A percentile compares a stretch with the other conserved stretches of the same genome.
These are phyloP conservation scores for Jacaranda copaia DNA, from an alignment of 257 asterid species.

Conservation along the genomic window DNA sequence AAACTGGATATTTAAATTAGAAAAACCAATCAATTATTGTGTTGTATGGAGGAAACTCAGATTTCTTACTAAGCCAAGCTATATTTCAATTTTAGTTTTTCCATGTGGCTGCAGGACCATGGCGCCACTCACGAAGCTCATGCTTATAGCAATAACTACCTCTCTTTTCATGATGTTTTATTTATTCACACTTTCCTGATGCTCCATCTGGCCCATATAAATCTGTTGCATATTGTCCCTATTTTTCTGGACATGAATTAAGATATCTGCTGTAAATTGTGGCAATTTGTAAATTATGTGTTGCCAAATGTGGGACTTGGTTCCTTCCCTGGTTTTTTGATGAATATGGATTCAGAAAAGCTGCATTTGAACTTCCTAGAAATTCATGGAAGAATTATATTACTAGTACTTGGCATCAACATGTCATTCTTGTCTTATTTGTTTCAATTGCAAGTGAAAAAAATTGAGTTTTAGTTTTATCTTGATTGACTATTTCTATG, in stretches of 20 bases:
- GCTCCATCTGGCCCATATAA: slow-evolving; percentile 1
- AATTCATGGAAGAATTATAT: slow-evolving; percentile 13
- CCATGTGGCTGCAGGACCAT: background rate
- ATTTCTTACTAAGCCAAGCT: slow-evolving; percentile 9
- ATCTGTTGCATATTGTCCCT: background rate
- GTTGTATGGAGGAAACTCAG: slow-evolving; percentile 7
- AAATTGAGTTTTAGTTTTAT: background rate
- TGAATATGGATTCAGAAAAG: background rate
- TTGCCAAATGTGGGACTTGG: slow-evolving; percentile 7
- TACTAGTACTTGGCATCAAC: slow-evolving; percentile 25
- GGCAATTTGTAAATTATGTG: background rate
- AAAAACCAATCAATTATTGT: background rate
- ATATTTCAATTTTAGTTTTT: slow-evolving; percentile 15
- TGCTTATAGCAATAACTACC: slow-evolving; percentile 4
- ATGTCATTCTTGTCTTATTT: background rate
- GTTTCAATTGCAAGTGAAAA: no score
- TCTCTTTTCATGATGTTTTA: background rate
- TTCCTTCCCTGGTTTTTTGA: slow-evolving; percentile 2
- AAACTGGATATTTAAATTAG: slow-evolving; percentile 21
- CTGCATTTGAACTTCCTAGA: background rate
- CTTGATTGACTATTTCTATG: slow-evolving; percentile 11
- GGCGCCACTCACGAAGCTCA: slow-evolving; percentile 14
- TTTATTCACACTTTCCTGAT: slow-evolving; percentile 20
- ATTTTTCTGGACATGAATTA: slow-evolving; percentile 13
- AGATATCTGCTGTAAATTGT: background rate